Conservation (phyloP, 2,329 filamentous ascomycete species). For the Monilinia laxa region DNA sequence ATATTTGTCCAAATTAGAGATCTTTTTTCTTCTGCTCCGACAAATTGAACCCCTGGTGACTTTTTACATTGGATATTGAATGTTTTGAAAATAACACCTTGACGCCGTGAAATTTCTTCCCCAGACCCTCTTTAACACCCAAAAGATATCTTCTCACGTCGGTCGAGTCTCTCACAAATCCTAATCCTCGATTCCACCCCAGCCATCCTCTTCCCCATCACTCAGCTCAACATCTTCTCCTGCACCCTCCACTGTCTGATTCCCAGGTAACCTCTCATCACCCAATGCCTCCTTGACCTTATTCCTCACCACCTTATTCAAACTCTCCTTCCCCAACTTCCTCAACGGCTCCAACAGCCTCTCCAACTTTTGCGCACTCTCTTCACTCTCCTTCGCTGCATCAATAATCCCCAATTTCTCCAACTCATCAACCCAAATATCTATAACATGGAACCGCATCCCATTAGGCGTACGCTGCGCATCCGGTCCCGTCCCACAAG, state of each 20-base stretch:
- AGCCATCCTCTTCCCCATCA: conserved; percentile 42
- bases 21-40: conserved; percentile 4
- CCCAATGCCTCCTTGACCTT: conserved; percentile 68
- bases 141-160: conserved; percentile 3
- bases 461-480: conserved; percentile 68
- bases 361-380: conserved; percentile 42
- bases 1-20: conserved; percentile 22
- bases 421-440: conserved; percentile 89
- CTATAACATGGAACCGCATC: conserved; percentile 79
- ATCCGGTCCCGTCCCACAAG: conserved; percentile 34
- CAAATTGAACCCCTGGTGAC: background rate
- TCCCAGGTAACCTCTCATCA: conserved; percentile 72
- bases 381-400: conserved; percentile 40
- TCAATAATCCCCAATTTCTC: conserved; percentile 64
- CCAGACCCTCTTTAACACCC: conserved; percentile 5
- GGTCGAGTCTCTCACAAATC: background rate
- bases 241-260: conserved; percentile 42
- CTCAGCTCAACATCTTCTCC: background rate
- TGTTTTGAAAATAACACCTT: conserved; percentile 23
- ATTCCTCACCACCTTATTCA: conserved; percentile 69
- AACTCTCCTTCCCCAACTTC: conserved; percentile 50
- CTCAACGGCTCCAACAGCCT: conserved; percentile 47
- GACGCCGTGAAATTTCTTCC: conserved; percentile 15
- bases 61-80: conserved; percentile 16
- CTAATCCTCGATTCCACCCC: conserved; percentile 40